phyloP scores from a whole-genome alignment of 2,329 filamentous ascomycete species.

The Epichloe sibirici region DNA sequence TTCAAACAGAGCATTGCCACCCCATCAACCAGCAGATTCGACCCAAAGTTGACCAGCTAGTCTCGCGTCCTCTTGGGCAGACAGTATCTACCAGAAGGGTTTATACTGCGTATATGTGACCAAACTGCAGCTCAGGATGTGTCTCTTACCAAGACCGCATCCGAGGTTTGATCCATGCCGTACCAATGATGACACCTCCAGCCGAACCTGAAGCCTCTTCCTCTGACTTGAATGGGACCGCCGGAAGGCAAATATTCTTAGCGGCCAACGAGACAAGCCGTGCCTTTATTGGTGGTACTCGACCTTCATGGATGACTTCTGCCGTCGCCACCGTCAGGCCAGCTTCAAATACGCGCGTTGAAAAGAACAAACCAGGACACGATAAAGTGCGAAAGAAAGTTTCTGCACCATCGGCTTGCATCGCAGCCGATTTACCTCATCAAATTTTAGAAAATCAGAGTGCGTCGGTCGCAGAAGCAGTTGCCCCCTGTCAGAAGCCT shows the following conservation, averaged over 20 bases:
- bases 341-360: neutral
- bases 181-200: neutral
- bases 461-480: neutral
- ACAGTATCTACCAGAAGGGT: neutral
- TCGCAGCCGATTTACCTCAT: neutral
- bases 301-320: constrained; percentile 3
- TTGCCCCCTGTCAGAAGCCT: neutral
- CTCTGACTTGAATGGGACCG: neutral
- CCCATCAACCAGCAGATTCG: neutral
- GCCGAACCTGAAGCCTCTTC: neutral
- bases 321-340: neutral
- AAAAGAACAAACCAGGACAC: neutral
- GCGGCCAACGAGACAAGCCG: constrained; percentile 6
- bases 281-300: constrained; percentile 5
- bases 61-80: neutral
- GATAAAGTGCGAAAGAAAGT: neutral
- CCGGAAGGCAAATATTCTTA: neutral
- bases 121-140: neutral
- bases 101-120: neutral
- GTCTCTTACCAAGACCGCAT: neutral
- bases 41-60: neutral
- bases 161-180: neutral
- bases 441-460: neutral
- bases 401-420: neutral
- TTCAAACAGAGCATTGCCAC: neutral